Base-by-base conservation (phyloP, 2,329 filamentous ascomycete genomes). In the Aspergillus quadricinctus region DNA sequence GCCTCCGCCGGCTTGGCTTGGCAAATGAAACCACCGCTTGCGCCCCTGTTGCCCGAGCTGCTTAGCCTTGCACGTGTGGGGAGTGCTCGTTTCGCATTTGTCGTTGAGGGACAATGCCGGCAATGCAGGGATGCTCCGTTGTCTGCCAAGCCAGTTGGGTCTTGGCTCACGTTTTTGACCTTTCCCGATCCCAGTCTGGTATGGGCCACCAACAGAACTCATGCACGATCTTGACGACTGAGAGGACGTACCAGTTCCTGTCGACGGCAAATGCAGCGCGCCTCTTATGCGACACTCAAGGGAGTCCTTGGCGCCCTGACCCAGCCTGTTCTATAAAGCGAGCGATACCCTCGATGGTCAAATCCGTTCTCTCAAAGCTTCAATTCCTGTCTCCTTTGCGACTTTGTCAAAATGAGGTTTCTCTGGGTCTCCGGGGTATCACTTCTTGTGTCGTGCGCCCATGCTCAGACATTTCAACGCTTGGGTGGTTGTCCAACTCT, bases 401-500 rank as follows among this genome's bases (percentile, higher is more conserved):
- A 46, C 11, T 27, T 23, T 27, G 43, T 23, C 43, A 46, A 17
- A 27, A 72, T 72, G 70, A 69, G 65, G 58, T 41, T 61, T 50
- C 46, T 63, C 11, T 62, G 61, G 31, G 50, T 71, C 48, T 58
- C 61, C 14, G 55, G 60, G 11, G 49, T 63, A 40, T 64, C 66
- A n/a, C 60, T 69, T 28, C 62, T 71, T 49, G 57, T 64, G 45
- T 64, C 64, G 37, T 59, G 63, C 35, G 57, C 62, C 50, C 59
- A 69, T 54, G 80, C 80, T 37, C 81, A 83, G 69, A 80, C 79
- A n/a, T 83, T 80, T 67, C 80, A 81, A 65, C 75, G 82, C 54
- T 72, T 84, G 28, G 81, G 81, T 60, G 75, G 78, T 54, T 84
- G 82, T 66, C 82, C 82, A 31, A 78, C 76, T 4, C 70, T 85